Conservation (phyloP, 257 asterid species). For the Ajuga chamaepitys region DNA sequence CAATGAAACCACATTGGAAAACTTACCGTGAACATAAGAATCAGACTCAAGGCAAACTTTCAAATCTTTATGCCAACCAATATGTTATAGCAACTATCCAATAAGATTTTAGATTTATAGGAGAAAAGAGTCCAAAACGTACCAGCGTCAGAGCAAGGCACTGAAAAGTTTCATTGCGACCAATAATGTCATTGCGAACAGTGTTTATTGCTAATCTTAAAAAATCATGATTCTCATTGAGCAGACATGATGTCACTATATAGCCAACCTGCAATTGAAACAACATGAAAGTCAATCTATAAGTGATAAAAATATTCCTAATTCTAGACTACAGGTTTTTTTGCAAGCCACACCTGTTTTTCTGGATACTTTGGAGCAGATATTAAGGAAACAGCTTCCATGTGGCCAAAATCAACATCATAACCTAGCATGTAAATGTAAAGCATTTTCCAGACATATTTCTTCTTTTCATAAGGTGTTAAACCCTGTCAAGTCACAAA, state of each 20-base stretch:
- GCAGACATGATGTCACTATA: constrained; percentile 90
- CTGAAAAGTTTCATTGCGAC: constrained; percentile 98
- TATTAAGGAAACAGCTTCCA: constrained; percentile 98
- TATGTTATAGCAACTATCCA: constrained; percentile 13
- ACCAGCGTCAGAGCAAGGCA: constrained; percentile 99
- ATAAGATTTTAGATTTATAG: not conserved
- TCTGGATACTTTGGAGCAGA: constrained; percentile 99
- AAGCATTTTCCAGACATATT: constrained; percentile 99
- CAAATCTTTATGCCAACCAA: constrained; percentile 10
- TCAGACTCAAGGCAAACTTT: too few relatives aligned
- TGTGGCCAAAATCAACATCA: constrained; percentile 99
- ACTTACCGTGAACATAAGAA: not conserved
- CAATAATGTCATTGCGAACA: constrained; percentile 95
- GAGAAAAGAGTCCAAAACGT: constrained; percentile 17
- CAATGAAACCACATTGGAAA: not conserved
- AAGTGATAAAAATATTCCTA: constrained; percentile 10
- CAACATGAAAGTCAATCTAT: constrained; percentile 16
- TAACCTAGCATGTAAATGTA: constrained; percentile 97
- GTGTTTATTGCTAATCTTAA: constrained; percentile 93
- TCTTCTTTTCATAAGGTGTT: constrained; percentile 94
- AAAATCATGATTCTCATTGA: constrained; percentile 97
- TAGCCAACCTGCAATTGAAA: constrained; percentile 80
- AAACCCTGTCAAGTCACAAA: constrained; percentile 51
- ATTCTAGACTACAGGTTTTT: not conserved
- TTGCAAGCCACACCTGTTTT: constrained; percentile 64